These are phyloP conservation scores for Alternaria sp. DNA, from an alignment of 2,329 filamentous ascomycete species.

Conservation along the genomic window DNA sequence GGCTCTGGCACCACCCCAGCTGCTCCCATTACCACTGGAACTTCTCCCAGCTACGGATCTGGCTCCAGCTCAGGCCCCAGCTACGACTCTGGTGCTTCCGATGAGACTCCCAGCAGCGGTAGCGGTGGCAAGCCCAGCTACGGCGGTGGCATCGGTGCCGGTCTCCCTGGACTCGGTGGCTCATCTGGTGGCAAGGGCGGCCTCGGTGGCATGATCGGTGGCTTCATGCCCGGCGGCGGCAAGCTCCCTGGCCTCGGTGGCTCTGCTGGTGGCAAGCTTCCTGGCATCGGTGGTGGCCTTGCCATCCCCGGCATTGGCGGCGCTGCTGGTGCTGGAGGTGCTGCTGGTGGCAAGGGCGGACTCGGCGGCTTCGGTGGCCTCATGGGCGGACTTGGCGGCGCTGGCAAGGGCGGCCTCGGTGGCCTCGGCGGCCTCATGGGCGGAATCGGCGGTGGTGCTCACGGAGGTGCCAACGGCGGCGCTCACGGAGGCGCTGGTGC, in stretches of 20 bases:
- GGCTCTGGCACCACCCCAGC: background rate
- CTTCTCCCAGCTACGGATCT: background rate
- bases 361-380: background rate
- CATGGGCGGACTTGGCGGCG: background rate
- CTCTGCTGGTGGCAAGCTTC: background rate
- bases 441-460: background rate
- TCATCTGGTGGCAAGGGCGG: background rate
- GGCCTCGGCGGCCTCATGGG: background rate
- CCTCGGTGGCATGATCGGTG: background rate
- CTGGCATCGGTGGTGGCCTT: background rate
- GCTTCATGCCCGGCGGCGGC: background rate
- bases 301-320: background rate
- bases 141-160: background rate
- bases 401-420: background rate
- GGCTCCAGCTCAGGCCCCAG: background rate
- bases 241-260: background rate
- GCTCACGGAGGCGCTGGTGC: background rate
- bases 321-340: background rate
- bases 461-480: background rate
- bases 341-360: background rate
- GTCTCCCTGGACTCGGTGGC: background rate
- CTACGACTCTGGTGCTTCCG: slow-evolving; percentile 1
- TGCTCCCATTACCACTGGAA: slow-evolving; percentile 2
- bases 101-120: background rate
- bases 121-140: background rate